These are phyloP conservation scores for Scleromitrula shiraiana DNA, from an alignment of 2,329 filamentous ascomycete species.

Conservation along the genomic window DNA sequence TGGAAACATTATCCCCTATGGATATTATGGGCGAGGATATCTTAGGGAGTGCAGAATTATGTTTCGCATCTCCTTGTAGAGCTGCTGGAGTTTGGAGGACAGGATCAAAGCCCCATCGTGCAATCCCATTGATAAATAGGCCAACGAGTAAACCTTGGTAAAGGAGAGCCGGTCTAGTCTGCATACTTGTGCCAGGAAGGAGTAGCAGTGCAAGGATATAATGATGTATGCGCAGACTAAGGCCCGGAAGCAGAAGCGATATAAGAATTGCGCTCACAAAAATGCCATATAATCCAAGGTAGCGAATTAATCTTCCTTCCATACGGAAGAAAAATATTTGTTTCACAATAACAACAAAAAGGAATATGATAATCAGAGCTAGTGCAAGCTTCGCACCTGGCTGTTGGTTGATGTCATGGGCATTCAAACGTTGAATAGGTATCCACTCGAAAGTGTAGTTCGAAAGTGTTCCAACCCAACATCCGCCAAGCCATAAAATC, in stretches of 20 bases:
- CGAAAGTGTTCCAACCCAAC: constrained; percentile 84
- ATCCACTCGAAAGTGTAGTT: constrained; percentile 96
- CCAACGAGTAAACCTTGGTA: constrained; percentile 88
- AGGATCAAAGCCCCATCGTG: constrained; percentile 86
- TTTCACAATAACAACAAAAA: constrained; percentile 59
- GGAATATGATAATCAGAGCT: constrained; percentile 63
- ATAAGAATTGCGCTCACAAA: constrained; percentile 61
- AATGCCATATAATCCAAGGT: constrained; percentile 68
- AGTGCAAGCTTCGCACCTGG: constrained; percentile 82
- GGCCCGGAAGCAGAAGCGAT: constrained; percentile 62
- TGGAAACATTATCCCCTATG: constrained; percentile 40
- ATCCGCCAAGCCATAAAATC: constrained; percentile 78
- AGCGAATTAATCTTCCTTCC: constrained; percentile 71
- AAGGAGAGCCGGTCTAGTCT: constrained; percentile 73
- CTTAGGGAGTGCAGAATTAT: constrained; percentile 52
- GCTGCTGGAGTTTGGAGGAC: constrained; percentile 75
- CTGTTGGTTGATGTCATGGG: constrained; percentile 80
- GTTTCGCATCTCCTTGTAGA: constrained; percentile 60
- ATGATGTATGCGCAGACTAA: constrained; percentile 86
- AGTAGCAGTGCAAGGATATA: constrained; percentile 85
- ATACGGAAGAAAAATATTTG: constrained; percentile 83
- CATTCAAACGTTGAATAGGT: constrained; percentile 84
- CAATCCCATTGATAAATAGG: constrained; percentile 88
- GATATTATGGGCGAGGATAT: constrained; percentile 41
- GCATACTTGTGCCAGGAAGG: constrained; percentile 79